These are phyloP conservation scores for Hyphopichia fennica DNA, from an alignment of 1,139 yeast species.

Conservation along the genomic window DNA sequence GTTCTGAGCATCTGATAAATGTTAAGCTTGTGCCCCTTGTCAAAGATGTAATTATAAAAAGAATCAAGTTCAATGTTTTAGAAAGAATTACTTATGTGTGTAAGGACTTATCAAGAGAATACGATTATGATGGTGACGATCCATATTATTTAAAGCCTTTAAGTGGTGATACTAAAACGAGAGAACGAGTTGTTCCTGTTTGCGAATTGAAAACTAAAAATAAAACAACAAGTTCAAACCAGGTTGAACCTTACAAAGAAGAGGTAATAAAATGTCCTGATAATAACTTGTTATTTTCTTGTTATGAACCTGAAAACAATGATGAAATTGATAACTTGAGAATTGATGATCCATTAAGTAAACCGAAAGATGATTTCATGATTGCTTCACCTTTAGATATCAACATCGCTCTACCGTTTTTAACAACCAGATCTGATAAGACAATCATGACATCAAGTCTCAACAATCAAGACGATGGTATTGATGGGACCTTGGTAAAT, in stretches of 20 bases:
- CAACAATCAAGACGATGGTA: conserved; percentile 18
- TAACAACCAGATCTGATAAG: conserved; percentile 43
- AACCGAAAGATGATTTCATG: conserved; percentile 17
- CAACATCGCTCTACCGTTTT: conserved; percentile 46
- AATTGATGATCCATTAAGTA: conserved; percentile 11
- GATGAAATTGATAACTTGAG: conserved; percentile 6
- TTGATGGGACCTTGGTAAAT: conserved; percentile 1
- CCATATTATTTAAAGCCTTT: conserved; percentile 28
- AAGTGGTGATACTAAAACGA: conserved; percentile 23
- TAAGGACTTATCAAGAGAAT: conserved; percentile 52
- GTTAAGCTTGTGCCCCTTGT: conserved; percentile 74
- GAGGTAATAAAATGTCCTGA: conserved; percentile 57
- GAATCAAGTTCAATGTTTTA: conserved; percentile 69
- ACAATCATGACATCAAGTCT: conserved; percentile 22
- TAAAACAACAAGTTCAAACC: conserved; percentile 34
- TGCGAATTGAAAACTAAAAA: conserved; percentile 62
- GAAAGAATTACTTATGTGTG: conserved; percentile 73
- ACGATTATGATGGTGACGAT: conserved; percentile 55
- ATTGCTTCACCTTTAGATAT: conserved; percentile 48
- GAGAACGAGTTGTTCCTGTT: conserved; percentile 58
- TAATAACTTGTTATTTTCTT: conserved; percentile 60
- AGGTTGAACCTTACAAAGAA: conserved; percentile 56
- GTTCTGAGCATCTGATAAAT: conserved; percentile 59
- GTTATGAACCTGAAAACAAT: conserved; percentile 40
- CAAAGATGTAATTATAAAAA: conserved; percentile 65